Base-by-base conservation (phyloP, 345 rosid species). In the Zanthoxylum bungeanum region DNA sequence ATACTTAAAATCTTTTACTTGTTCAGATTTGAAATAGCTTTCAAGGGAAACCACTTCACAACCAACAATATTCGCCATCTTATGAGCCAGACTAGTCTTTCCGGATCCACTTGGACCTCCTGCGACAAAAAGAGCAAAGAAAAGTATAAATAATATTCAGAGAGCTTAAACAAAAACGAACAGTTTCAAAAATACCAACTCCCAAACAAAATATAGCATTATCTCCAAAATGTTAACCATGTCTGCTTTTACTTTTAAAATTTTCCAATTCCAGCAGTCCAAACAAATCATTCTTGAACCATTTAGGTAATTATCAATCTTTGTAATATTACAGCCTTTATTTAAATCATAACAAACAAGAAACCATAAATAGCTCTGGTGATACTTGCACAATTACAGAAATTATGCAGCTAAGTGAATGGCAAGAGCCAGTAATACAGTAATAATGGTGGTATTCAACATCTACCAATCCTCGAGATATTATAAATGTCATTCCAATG, bases 31-130 rank as follows among this genome's bases (percentile, higher is more conserved):
- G 82, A 89, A 93, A 79, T 96, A 96, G 78, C 82, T 91, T 86
- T 96, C 99, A 60, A 96, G 98, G 70, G 99, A 96, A 77, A 96
- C 98, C 73, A 96, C 99, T 83, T 92, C 97, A 79, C 99, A 96
- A 21, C 99, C 98, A 77, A 96, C 93, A 71, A 96, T 96, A 79
- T 93, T 96, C 47, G 99, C 99, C 99, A 93, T 92, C 83, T 96
- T 96, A 82, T 89, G 98, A 67, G 99, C 99, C 90, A 96, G 70
- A 83, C 98, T 96, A 71, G 99, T 93, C 87, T 95, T 95, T 60
- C 99, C 99, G 58, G 98, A 93, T 72, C 99, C 99, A 86, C 99
- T 95, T 33, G 99, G 99, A 78, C 99, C 99, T 76, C 99, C 99
- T 95, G 83, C 80, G 79, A 76, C 58, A 68, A 71, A 51, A 66